Evolutionary conservation across 2,329 filamentous ascomycete genomes (phyloP).

Genomic region (Fusarium keratoplasticum): DNA sequence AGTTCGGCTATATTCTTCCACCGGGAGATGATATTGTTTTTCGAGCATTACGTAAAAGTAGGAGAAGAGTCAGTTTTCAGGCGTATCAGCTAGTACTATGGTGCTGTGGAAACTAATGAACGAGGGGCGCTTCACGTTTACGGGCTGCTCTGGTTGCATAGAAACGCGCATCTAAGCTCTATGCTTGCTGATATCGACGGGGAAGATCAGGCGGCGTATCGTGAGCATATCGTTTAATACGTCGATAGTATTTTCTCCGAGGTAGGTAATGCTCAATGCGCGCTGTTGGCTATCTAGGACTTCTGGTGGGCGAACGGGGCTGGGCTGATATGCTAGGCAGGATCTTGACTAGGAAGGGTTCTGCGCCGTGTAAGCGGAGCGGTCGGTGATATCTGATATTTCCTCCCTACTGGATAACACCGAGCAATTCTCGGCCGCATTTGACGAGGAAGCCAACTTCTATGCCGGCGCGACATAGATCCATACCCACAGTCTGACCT

Average conservation of each 20-base stretch:
- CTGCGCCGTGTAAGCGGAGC: not conserved
- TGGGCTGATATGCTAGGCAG: no score
- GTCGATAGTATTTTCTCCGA: no score
- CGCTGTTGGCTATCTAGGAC: no score
- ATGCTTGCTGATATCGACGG: no score
- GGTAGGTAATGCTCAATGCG: no score
- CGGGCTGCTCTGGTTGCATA: not conserved
- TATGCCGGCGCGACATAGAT: not conserved
- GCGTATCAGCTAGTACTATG: not conserved
- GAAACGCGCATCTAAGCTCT: not conserved
- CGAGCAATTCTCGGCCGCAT: not conserved
- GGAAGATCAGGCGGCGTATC: no score
- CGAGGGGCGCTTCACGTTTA: not conserved
- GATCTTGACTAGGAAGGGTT: no score
- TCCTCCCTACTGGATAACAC: not conserved
- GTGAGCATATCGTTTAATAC: no score
- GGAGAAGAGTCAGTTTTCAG: not conserved
- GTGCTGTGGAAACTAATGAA: not conserved
- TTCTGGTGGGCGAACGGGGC: no score
- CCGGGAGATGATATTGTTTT: not conserved
- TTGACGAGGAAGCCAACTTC: slow-evolving; percentile 16
- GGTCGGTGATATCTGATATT: not conserved
- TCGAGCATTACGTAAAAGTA: not conserved
- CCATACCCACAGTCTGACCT: slow-evolving; percentile 7
- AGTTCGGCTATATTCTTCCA: not conserved